These are phyloP conservation scores for Periconia sp. DNA, from an alignment of 2,329 filamentous ascomycete species.

Conservation along the genomic window DNA sequence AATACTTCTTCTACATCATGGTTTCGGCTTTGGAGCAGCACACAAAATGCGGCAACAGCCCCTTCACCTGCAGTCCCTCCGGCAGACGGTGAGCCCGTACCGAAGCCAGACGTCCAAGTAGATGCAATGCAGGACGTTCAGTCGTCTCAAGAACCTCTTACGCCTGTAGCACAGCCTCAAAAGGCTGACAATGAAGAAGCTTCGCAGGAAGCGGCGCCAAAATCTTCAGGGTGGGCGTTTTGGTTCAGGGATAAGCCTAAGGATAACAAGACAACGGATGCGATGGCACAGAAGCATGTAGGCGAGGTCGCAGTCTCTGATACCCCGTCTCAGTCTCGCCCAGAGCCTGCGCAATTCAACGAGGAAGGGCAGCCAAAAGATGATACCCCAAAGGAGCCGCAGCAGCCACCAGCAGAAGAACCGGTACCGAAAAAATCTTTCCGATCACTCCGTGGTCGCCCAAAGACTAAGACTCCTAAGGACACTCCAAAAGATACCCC, in stretches of 20 bases:
- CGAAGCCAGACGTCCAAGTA: slow-evolving; percentile 14
- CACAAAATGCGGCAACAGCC: slow-evolving; percentile 49
- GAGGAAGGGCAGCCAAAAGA: slow-evolving; percentile 43
- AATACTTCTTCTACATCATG: slow-evolving; percentile 47
- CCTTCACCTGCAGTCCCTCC: slow-evolving; percentile 24
- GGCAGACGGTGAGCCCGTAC: slow-evolving; percentile 8
- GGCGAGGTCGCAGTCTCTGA: slow-evolving; percentile 58
- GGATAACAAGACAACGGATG: slow-evolving; percentile 61
- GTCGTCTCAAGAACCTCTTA: slow-evolving; percentile 5
- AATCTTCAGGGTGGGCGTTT: slow-evolving; percentile 76
- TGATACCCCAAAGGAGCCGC: slow-evolving; percentile 23
- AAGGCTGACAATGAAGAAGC: slow-evolving; percentile 13
- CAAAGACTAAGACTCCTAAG: slow-evolving; percentile 32
- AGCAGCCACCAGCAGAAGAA: slow-evolving; percentile 24
- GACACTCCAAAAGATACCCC: slow-evolving; percentile 24
- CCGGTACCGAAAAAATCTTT: slow-evolving; percentile 34
- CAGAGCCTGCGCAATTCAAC: slow-evolving; percentile 59
- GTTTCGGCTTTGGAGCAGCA: slow-evolving; percentile 58
- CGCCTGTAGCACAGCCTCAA: slow-evolving; percentile 12
- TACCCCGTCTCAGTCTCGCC: slow-evolving; percentile 57
- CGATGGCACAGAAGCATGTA: slow-evolving; percentile 63
- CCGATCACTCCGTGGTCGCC: slow-evolving; percentile 37
- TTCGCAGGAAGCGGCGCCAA: slow-evolving; percentile 52
- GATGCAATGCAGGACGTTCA: slow-evolving; percentile 4
- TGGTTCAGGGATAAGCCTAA: slow-evolving; percentile 69